phyloP scores from a whole-genome alignment of 331 rosid genomes.

The Telfairia occidentalis region DNA sequence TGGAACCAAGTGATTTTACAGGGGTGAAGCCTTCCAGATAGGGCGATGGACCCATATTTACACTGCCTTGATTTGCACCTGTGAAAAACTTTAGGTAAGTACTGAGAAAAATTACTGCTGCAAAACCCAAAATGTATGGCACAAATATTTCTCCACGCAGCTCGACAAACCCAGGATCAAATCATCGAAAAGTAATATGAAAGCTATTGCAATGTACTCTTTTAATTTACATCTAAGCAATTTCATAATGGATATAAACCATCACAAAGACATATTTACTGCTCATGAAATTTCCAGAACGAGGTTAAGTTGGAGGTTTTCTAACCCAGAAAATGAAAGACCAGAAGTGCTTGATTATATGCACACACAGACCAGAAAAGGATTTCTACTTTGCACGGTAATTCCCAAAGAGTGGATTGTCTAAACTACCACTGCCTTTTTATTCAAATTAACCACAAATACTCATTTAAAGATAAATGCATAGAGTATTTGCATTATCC shows the following conservation, averaged over 20 bases:
- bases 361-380: not conserved
- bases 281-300: not conserved
- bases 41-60: slow-evolving; percentile 30
- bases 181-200: not conserved
- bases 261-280: not conserved
- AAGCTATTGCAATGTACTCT: not conserved
- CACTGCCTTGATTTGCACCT: slow-evolving; percentile 42
- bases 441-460: not conserved
- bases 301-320: not conserved
- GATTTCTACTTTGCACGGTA: not conserved
- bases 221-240: not conserved
- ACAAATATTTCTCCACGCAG: not conserved
- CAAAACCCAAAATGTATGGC: not conserved
- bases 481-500: not conserved
- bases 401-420: not conserved
- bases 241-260: not conserved
- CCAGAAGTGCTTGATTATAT: not conserved
- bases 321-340: not conserved
- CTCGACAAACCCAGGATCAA: not conserved
- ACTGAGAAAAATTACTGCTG: not conserved
- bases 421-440: not conserved
- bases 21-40: slow-evolving; percentile 90
- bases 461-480: not conserved
- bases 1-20: slow-evolving; percentile 86
- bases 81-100: slow-evolving; percentile 10